Base-by-base conservation (phyloP, 2,329 filamentous ascomycete species). In the Beauveria sp. region DNA sequence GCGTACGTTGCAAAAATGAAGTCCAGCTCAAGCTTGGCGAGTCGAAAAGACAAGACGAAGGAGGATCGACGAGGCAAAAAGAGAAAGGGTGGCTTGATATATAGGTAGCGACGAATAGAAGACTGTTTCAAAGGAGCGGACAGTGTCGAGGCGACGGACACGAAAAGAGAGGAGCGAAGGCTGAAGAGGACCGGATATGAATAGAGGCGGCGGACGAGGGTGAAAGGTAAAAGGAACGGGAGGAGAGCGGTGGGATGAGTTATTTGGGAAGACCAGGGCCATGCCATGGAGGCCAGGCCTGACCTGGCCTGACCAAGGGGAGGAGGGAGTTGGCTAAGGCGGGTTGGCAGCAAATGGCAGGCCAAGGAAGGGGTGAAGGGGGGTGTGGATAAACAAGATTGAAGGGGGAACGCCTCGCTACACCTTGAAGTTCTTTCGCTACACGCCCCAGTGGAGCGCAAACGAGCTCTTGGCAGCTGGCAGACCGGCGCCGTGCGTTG, bases 61-160 rank as follows among this genome's bases (percentile, higher is more conserved):
- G 40, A 52, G 20, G 49, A 42, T 53, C 54, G 55, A 49, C 34
- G 45, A 55, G 38, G 61, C 49, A 49, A 55, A 57, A 43, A 38
- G 40, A 56, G 34, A 59, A 42, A 54, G 24, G 49, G 49, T 9
- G 49, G 42, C 46, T 63, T 55, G 59, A 58, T 62, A 60, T 59
- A 63, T 58, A 60, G 57, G 30, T 52, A 59, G 55, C 52, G 60
- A 59, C 54, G 54, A 63, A 43, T 28, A 51, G 34, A 58, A 64
- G 53, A 26, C 56, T 46, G 58, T 54, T 58, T 63, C 46, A 63
- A 65, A 65, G 59, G 63, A 63, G 53, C 60, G 62, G 58, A 64
- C 58, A 58, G 62, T 65, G 62, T 61, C 63, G 43, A 61, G 26
- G 43, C 28, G 20, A 14, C 28, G 46, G 58, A 64, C 61, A 60